A percentile compares a stretch with the other conserved stretches of the same genome.
Evolutionary conservation across 192 early-diverging fungal species (phyloP).

Genomic region (Coemansia sp.): DNA sequence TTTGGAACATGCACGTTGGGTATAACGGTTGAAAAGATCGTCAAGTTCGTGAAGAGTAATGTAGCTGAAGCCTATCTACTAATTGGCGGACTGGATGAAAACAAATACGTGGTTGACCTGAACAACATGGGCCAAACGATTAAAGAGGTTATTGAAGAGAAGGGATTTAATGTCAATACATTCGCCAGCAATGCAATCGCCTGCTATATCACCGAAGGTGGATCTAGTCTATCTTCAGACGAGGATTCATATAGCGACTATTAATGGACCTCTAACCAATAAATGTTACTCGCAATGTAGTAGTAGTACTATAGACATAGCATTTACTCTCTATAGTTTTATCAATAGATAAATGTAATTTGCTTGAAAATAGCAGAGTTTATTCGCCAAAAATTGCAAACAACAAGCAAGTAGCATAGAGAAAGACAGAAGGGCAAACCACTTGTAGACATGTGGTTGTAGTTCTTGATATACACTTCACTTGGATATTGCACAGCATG

Average conservation of each 20-base stretch:
- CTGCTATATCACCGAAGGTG: too few species aligned
- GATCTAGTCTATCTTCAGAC: too few species aligned
- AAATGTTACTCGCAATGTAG: too few species aligned
- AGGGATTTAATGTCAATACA: background rate
- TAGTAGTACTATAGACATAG: too few species aligned
- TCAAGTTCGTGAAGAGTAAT: background rate
- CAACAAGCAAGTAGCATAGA: background rate
- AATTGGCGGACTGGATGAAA: background rate
- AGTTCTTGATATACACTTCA: background rate
- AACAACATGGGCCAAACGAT: background rate
- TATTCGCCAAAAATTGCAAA: background rate
- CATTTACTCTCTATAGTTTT: background rate
- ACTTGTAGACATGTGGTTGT: background rate
- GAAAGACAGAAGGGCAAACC: background rate
- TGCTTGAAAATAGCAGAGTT: background rate
- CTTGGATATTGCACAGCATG: background rate
- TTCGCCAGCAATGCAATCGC: background rate
- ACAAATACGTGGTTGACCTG: background rate
- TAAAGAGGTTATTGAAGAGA: background rate
- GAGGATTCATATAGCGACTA: background rate
- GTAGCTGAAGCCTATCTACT: background rate
- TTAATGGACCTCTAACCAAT: too few species aligned
- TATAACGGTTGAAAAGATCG: background rate
- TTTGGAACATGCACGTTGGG: too few species aligned
- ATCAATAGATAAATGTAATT: background rate